Evolutionary conservation across 192 early-diverging fungal genomes (phyloP), one percentile per base, ranked within the genome.

Genomic region (Rhizoclosmatium globosum): DNA sequence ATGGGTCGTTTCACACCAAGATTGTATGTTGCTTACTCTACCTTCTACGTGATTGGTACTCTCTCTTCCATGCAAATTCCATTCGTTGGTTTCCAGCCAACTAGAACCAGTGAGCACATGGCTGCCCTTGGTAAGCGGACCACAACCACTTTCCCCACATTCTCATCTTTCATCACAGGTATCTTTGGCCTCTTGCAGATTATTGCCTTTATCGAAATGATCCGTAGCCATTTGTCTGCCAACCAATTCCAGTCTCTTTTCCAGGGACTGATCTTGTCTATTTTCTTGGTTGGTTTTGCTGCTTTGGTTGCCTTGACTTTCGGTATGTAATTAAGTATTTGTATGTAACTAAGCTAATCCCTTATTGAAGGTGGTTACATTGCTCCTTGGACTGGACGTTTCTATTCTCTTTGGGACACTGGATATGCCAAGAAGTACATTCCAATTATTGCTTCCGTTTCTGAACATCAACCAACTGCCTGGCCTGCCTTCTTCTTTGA

Each of bases 401-500:
- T 98, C 86, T 99, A 99, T 86, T 99, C 98, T 31, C 92, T 99
- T 31, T 99, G 95, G 92, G 98, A 99, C 85, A 99, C 98, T 7
- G 95, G 95, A n/a, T 99, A 99, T 77, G 98, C 98, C 67, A 99
- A 99, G 87, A 96, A 94, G 67, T 92, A 99, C 80, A 99, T 99
- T 84, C 98, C 98, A 0, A 99, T 99, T 78, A 99, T 99, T 82
- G 98, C 98, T 0, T 99, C 98, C 23, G 98, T 99, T 45, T 99
- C 98, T 4, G 98, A 99, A 85, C 98, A 99, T 86, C 98, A 99
- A 83, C 98, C 98, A 31, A 99, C 98, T 3, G 91, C 98, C 0
- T 99, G 98, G 98, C 92, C 98, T 11, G 95, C 97, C 38, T 98
- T 99, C 89, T 99, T 99, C 88, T 99, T 99, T 85, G 98, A 99